A percentile compares a stretch with the other conserved stretches of the same genome.
phyloP scores from a whole-genome alignment of 2,329 filamentous ascomycete genomes.

The Tolypocladium tundrense region DNA sequence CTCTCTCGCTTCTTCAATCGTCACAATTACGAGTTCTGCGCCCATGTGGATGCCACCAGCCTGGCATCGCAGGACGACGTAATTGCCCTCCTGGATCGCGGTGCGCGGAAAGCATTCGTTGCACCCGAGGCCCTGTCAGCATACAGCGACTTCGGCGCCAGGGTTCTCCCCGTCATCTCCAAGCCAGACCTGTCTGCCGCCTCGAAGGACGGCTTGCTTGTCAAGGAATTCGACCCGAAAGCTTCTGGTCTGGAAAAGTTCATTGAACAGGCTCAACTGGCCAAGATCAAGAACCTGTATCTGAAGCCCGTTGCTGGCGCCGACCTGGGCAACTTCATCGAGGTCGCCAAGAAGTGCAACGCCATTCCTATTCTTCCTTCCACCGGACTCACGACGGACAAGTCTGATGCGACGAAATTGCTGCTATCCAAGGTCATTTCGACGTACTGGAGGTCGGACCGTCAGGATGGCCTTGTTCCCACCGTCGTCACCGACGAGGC shows the following conservation, averaged over 20 bases:
- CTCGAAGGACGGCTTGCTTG: slow-evolving; percentile 39
- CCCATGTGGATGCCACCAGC: slow-evolving; percentile 67
- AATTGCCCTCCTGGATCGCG: slow-evolving; percentile 70
- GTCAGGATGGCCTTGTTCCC: slow-evolving; percentile 72
- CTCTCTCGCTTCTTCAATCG: slow-evolving; percentile 36
- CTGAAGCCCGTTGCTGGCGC: slow-evolving; percentile 38
- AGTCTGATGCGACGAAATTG: slow-evolving; percentile 43
- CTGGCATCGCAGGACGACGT: slow-evolving; percentile 64
- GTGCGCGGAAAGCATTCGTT: slow-evolving; percentile 78
- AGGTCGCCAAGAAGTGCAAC: slow-evolving; percentile 35
- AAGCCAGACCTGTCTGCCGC: slow-evolving; percentile 34
- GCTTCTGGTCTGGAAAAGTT: slow-evolving; percentile 30
- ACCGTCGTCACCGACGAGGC: slow-evolving; percentile 87
- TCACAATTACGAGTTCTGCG: slow-evolving; percentile 42
- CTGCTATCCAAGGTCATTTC: slow-evolving; percentile 62
- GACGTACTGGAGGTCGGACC: slow-evolving; percentile 68
- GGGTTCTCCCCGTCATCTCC: slow-evolving; percentile 42
- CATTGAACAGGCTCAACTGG: slow-evolving; percentile 31
- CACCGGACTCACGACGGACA: slow-evolving; percentile 56
- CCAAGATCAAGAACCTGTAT: slow-evolving; percentile 37
- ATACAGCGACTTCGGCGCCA: slow-evolving; percentile 43
- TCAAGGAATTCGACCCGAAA: slow-evolving; percentile 40
- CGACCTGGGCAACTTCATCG: slow-evolving; percentile 35
- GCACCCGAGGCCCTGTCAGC: slow-evolving; percentile 55
- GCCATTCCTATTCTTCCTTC: slow-evolving; percentile 70